These are phyloP conservation scores for Penicillium sp. DNA, from an alignment of 2,329 filamentous ascomycete genomes.

Conservation along the genomic window DNA sequence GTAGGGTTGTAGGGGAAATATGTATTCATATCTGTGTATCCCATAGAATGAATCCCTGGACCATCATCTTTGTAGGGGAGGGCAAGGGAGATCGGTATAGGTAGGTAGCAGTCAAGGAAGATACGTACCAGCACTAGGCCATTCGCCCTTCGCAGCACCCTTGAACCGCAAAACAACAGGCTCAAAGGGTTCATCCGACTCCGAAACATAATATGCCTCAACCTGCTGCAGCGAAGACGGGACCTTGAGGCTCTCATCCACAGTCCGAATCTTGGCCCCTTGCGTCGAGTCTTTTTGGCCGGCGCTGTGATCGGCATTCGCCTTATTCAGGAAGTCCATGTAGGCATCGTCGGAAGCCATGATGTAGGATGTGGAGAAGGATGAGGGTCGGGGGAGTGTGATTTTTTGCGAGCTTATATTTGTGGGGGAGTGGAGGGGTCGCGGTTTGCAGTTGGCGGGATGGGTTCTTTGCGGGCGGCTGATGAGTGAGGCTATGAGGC, in stretches of 20 bases:
- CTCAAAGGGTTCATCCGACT: conserved; percentile 84
- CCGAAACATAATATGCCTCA: conserved; percentile 71
- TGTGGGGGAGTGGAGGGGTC: conserved; percentile 8
- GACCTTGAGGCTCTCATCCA: conserved; percentile 54
- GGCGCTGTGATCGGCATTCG: conserved; percentile 65
- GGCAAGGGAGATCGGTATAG: not conserved
- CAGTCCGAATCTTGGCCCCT: conserved; percentile 35
- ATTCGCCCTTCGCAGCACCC: conserved; percentile 31
- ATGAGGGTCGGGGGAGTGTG: conserved; percentile 2
- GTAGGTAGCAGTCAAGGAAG: not conserved
- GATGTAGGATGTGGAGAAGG: conserved; percentile 20
- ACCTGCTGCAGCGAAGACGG: conserved; percentile 59
- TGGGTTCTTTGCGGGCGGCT: not conserved
- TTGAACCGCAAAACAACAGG: conserved; percentile 67
- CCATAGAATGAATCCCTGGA: not conserved
- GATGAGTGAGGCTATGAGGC: not conserved
- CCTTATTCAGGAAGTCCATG: conserved; percentile 80
- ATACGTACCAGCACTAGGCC: conserved; percentile 36
- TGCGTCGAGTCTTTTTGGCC: conserved; percentile 21
- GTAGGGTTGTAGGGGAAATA: conserved; percentile 1
- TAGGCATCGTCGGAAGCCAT: conserved; percentile 75
- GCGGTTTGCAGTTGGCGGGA: not conserved
- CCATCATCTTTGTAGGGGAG: not conserved
- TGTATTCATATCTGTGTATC: not conserved
- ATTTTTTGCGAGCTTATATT: conserved; percentile 2